phyloP scores from a whole-genome alignment of 768 basidiomycete genomes.

The Saitozyma podzolica region DNA sequence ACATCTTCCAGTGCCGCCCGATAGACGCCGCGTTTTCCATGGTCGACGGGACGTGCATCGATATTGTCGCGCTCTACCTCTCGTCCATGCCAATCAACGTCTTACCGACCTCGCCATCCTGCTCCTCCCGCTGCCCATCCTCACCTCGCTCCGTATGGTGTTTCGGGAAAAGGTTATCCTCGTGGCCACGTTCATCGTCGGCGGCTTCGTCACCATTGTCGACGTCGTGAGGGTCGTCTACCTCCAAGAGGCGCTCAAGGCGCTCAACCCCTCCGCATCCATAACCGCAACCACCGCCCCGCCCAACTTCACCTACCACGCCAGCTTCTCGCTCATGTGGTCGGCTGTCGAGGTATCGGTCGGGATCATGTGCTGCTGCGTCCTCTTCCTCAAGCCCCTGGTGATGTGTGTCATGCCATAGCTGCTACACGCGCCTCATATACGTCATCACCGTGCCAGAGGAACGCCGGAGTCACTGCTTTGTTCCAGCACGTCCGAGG shows the following conservation, averaged over 20 bases:
- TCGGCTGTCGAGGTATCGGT: constrained; percentile 44
- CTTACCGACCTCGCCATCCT: constrained; percentile 49
- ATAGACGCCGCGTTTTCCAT: constrained; percentile 33
- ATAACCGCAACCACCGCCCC: constrained; percentile 13
- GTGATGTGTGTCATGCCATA: constrained; percentile 38
- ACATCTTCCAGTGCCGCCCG: constrained; percentile 48
- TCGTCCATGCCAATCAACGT: constrained; percentile 48
- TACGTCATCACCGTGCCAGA: too few species aligned
- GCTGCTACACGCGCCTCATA: too few species aligned
- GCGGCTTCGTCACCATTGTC: constrained; percentile 48
- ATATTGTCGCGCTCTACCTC: constrained; percentile 46
- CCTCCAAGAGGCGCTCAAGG: constrained; percentile 44
- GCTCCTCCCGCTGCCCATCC: constrained; percentile 46
- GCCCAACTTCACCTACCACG: constrained; percentile 37
- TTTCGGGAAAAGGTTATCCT: constrained; percentile 43
- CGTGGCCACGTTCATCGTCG: constrained; percentile 46
- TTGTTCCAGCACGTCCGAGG: too few species aligned
- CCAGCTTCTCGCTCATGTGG: constrained; percentile 46
- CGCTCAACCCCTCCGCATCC: constrained; percentile 3
- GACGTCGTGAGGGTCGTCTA: constrained; percentile 49
- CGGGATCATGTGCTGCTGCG: constrained; percentile 46
- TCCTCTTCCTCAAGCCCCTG: constrained; percentile 47
- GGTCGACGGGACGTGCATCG: constrained; percentile 32
- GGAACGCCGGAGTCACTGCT: too few species aligned
- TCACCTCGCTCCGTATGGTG: constrained; percentile 29